Percentiles rank a stretch among this genome's conserved stretches.
phyloP scores from a whole-genome alignment of 2,329 filamentous ascomycete species.

The Clarireedia homoeocarpa region DNA sequence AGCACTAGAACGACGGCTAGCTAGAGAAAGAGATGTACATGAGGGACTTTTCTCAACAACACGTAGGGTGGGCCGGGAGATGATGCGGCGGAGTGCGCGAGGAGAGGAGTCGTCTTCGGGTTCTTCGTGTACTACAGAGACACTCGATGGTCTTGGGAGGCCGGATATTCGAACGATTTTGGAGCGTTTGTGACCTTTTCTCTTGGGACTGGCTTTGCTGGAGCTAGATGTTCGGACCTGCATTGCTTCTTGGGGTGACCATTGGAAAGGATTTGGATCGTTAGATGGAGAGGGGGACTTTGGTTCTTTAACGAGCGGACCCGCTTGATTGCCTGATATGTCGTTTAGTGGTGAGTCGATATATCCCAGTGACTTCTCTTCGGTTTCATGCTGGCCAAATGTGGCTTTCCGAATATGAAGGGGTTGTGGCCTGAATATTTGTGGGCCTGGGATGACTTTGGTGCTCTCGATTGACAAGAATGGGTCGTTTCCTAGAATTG shows the following conservation, averaged over 20 bases:
- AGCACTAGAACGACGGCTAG: slow-evolving; percentile 3
- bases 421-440: slow-evolving; percentile 13
- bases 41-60: slow-evolving; percentile 14
- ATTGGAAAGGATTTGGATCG: slow-evolving; percentile 22
- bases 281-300: neutral
- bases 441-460: slow-evolving; percentile 10
- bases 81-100: slow-evolving; percentile 5
- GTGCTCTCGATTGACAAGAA: slow-evolving; percentile 19
- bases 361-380: slow-evolving; percentile 10
- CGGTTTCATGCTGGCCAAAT: slow-evolving; percentile 17
- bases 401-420: slow-evolving; percentile 23
- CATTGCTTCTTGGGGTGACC: slow-evolving; percentile 21
- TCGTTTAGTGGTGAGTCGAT: slow-evolving; percentile 15
- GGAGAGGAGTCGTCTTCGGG: slow-evolving; percentile 15
- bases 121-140: slow-evolving; percentile 22
- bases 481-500: slow-evolving; percentile 17
- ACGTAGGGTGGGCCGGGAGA: slow-evolving; percentile 7
- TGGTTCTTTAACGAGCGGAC: slow-evolving; percentile 2
- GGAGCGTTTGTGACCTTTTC: slow-evolving; percentile 23
- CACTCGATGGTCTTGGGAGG: slow-evolving; percentile 18
- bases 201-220: slow-evolving; percentile 5
- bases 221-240: slow-evolving; percentile 12
- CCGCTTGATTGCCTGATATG: slow-evolving; percentile 19
- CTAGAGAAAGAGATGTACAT: slow-evolving; percentile 3
- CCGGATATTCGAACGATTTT: slow-evolving; percentile 23